Evolutionary conservation across 192 early-diverging fungal species (phyloP).

Genomic region (Entomortierella parvispora): DNA sequence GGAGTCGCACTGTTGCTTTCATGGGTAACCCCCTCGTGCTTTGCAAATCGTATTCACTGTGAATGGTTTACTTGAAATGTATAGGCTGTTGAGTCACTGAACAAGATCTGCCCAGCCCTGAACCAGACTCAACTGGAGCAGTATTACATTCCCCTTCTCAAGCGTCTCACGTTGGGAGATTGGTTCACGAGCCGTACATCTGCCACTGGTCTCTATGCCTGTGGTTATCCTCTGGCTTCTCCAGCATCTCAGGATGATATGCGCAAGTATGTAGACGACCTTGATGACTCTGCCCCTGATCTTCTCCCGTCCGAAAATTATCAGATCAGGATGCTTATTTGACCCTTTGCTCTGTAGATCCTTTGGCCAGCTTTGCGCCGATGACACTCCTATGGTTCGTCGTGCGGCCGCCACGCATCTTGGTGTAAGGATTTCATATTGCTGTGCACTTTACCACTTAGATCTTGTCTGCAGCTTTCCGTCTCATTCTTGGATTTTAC

Average conservation of each 20-base stretch:
- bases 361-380: constrained; percentile 85
- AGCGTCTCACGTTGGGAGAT: constrained; percentile 90
- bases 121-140: constrained; percentile 87
- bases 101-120: constrained; percentile 82
- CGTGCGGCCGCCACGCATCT: constrained; percentile 90
- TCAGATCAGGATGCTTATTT: too few relatives aligned
- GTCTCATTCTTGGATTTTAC: not conserved
- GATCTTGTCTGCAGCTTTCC: not conserved
- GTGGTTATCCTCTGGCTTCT: constrained; percentile 78
- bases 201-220: constrained; percentile 93
- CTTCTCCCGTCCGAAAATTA: not conserved
- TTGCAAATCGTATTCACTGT: not conserved
- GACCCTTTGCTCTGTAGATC: constrained; percentile 54
- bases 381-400: constrained; percentile 99
- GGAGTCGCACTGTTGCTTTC: not conserved
- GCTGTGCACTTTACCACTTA: not conserved
- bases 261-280: constrained; percentile 63
- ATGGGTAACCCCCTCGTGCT: too few relatives aligned
- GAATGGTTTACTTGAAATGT: not conserved
- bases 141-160: constrained; percentile 90
- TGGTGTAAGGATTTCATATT: constrained; percentile 61
- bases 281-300: not conserved
- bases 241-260: constrained; percentile 87
- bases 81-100: constrained; percentile 95
- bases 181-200: constrained; percentile 98